Conservation (phyloP, 192 early-diverging fungal species). For the Backusella morwellensis region DNA sequence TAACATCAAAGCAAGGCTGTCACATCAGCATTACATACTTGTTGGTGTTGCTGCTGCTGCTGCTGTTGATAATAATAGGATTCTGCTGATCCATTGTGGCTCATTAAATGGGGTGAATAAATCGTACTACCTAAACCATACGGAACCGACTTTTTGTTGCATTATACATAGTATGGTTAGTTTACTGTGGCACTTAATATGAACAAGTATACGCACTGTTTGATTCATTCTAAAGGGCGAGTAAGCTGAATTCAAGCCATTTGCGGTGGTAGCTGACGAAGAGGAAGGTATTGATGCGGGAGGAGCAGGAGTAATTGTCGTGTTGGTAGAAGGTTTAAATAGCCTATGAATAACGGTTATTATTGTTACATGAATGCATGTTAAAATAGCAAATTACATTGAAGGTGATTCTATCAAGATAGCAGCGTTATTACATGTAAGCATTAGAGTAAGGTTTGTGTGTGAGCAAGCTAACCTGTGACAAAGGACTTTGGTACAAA, state of each 20-base stretch:
- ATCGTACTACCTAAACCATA: background rate
- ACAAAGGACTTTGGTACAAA: conserved; percentile 48
- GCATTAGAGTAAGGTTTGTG: background rate
- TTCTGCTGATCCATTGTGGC: background rate
- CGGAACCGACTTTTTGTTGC: background rate
- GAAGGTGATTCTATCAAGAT: background rate
- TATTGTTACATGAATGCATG: too few species aligned
- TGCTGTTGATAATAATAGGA: background rate
- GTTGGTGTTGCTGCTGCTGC: background rate
- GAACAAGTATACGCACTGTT: background rate
- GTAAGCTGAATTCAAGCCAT: background rate
- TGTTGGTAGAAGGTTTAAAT: background rate
- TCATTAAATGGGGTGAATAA: background rate
- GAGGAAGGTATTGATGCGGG: background rate
- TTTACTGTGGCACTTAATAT: background rate
- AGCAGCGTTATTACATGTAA: background rate
- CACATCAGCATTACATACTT: background rate
- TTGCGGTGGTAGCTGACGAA: background rate
- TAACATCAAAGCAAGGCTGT: background rate
- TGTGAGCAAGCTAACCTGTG: background rate
- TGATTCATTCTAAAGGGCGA: conserved; percentile 2
- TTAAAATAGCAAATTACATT: background rate
- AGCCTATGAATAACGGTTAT: background rate
- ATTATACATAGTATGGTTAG: background rate
- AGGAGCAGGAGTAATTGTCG: background rate